phyloP scores from a whole-genome alignment of 352 stramenopile genomes.

The Thalassiosira sp. region DNA sequence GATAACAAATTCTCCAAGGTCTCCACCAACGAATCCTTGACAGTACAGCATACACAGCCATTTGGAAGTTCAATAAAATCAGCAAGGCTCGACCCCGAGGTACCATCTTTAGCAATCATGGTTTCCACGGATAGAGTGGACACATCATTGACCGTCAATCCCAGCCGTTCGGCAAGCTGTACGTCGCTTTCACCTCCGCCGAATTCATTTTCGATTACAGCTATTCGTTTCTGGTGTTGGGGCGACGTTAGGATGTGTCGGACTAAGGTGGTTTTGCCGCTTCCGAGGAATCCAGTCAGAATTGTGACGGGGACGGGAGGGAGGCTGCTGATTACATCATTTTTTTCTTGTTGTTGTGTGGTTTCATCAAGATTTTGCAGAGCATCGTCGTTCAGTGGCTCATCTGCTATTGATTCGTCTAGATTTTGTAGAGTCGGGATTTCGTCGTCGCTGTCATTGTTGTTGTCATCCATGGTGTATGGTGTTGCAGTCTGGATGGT shows the following conservation, averaged over 20 bases:
- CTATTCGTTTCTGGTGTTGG: conserved; percentile 91
- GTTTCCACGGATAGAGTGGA: conserved; percentile 63
- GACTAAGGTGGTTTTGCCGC: conserved; percentile 95
- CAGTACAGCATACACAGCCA: conserved; percentile 98
- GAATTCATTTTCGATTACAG: conserved; percentile 99
- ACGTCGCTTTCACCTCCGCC: conserved; percentile 75
- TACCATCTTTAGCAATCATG: conserved; percentile 72
- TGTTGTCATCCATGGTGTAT: not conserved
- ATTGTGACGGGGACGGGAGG: conserved; percentile 87
- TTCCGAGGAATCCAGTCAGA: conserved; percentile 90
- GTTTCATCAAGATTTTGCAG: not conserved
- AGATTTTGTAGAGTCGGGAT: conserved; percentile 86
- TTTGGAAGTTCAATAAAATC: too few relatives aligned
- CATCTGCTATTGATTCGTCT: conserved; percentile 76
- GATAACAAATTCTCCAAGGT: conserved; percentile 89
- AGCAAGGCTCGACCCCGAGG: too few relatives aligned
- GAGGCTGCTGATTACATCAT: not conserved
- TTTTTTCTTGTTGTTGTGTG: not conserved
- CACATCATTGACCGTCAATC: conserved; percentile 47
- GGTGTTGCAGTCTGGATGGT: not conserved
- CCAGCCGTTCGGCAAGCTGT: conserved; percentile 17
- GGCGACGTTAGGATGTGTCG: conserved; percentile 91
- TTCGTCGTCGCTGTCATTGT: conserved; percentile 20
- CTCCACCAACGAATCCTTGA: conserved; percentile 88
- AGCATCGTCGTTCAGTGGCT: not conserved